Percentiles rank a stretch among this genome's conserved stretches.
Conservation (phyloP, 139 green algal species). For the Chlamydomonas applanata region DNA sequence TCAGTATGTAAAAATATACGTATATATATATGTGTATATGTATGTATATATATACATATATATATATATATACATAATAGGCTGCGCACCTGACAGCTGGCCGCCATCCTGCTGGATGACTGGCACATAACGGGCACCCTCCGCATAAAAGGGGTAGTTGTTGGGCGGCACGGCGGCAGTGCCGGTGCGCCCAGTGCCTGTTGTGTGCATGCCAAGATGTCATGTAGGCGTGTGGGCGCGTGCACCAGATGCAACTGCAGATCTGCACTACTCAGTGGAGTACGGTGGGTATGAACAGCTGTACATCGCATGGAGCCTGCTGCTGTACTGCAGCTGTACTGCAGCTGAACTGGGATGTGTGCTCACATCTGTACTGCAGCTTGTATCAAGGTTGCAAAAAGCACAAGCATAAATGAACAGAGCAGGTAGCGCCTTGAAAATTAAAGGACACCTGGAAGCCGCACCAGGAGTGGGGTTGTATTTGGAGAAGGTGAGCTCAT, state of each 20-base stretch:
- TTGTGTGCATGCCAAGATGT: neutral
- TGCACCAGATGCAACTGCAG: neutral
- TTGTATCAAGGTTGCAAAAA: neutral
- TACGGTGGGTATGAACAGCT: neutral
- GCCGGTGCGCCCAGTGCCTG: constrained; percentile 80
- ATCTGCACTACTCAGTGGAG: too few relatives aligned
- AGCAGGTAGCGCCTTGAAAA: too few relatives aligned
- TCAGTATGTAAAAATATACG: too few relatives aligned
- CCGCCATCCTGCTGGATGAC: constrained; percentile 82
- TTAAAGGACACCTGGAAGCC: too few relatives aligned
- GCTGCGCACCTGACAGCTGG: constrained; percentile 73
- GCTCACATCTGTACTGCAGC: neutral
- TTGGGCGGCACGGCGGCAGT: constrained; percentile 79
- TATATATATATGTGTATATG: neutral
- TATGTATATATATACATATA: constrained; percentile 2
- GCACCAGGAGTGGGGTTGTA: constrained; percentile 77
- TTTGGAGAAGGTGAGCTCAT: constrained; percentile 41
- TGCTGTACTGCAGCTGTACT: too few relatives aligned
- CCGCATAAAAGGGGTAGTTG: constrained; percentile 89
- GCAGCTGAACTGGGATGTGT: neutral
- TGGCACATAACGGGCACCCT: constrained; percentile 79
- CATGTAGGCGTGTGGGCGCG: neutral
- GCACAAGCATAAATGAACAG: too few relatives aligned
- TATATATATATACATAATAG: neutral
- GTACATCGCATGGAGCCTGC: neutral